These are phyloP conservation scores for Porcisia hertigi DNA, from an alignment of 208 protist species.

Conservation along the genomic window DNA sequence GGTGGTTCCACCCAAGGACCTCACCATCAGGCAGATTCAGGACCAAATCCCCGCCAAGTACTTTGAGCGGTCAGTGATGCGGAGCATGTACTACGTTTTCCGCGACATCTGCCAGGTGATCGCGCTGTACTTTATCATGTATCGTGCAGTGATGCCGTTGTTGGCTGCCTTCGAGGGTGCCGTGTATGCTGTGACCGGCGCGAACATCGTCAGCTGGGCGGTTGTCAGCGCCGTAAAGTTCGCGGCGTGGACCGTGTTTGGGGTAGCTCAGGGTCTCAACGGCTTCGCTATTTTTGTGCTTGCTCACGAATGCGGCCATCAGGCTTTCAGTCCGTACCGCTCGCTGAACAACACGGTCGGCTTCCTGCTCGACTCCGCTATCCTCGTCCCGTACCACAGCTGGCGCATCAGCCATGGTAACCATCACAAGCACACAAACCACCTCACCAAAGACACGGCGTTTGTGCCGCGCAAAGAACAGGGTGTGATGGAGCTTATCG, in stretches of 20 bases:
- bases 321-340: constrained; percentile 83
- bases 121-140: constrained; percentile 64
- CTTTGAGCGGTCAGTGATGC: constrained; percentile 57
- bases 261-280: constrained; percentile 84
- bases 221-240: constrained; percentile 35
- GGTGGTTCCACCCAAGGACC: constrained; percentile 54
- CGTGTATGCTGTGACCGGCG: constrained; percentile 13
- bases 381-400: constrained; percentile 94
- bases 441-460: constrained; percentile 90
- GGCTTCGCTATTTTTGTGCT: constrained; percentile 92
- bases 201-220: constrained; percentile 9
- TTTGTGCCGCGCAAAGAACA: constrained; percentile 78
- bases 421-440: constrained; percentile 96
- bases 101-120: constrained; percentile 65
- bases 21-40: constrained; percentile 77
- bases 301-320: constrained; percentile 95
- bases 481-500: constrained; percentile 56
- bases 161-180: constrained; percentile 22
- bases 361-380: constrained; percentile 79
- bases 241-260: constrained; percentile 62
- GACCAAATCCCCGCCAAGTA: constrained; percentile 73
- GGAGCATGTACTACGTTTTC: constrained; percentile 56
- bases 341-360: constrained; percentile 90
- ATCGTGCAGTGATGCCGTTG: constrained; percentile 39
- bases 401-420: constrained; percentile 93